Evolutionary conservation across 1,284 basidiomycete species (phyloP).

Genomic region (Macrocystidia cucumis): DNA sequence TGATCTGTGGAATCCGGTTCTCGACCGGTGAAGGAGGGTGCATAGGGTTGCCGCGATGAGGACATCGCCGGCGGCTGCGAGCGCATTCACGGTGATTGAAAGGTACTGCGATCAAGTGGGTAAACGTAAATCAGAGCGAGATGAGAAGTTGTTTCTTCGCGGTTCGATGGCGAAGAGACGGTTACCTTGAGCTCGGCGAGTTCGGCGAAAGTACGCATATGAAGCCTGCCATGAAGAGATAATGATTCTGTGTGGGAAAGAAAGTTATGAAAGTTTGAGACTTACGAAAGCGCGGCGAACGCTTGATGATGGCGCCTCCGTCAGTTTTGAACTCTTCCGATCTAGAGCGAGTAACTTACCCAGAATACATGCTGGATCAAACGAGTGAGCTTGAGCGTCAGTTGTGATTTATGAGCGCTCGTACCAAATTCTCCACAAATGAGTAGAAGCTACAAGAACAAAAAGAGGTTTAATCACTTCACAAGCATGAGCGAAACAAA

Average conservation of each 20-base stretch:
- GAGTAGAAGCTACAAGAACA: constrained; percentile 19
- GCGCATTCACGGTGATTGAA: constrained; percentile 45
- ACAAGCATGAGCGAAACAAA: background rate
- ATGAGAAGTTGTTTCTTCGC: background rate
- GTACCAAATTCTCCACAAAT: constrained; percentile 45
- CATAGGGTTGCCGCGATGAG: constrained; percentile 46
- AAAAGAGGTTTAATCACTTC: constrained; percentile 1
- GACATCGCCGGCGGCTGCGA: constrained; percentile 47
- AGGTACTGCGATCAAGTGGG: constrained; percentile 20
- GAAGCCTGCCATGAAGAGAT: constrained; percentile 16
- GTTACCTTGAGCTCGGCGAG: constrained; percentile 29
- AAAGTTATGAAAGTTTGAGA: constrained; percentile 6
- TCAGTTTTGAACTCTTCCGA: too few species aligned
- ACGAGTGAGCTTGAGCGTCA: too few species aligned
- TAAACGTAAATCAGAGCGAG: background rate
- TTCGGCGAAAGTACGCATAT: constrained; percentile 28
- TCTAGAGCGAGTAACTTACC: too few species aligned
- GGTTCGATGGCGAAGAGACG: background rate
- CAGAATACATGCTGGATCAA: too few species aligned
- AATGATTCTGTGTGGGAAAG: too few species aligned
- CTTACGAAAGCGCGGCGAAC: constrained; percentile 33
- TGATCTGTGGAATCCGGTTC: constrained; percentile 48
- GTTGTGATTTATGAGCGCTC: too few species aligned
- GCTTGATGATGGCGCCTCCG: constrained; percentile 26
- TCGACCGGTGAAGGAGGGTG: constrained; percentile 38